Evolutionary conservation across 139 green algal species (phyloP).

Genomic region (Pseudopediastrum boryanum): DNA sequence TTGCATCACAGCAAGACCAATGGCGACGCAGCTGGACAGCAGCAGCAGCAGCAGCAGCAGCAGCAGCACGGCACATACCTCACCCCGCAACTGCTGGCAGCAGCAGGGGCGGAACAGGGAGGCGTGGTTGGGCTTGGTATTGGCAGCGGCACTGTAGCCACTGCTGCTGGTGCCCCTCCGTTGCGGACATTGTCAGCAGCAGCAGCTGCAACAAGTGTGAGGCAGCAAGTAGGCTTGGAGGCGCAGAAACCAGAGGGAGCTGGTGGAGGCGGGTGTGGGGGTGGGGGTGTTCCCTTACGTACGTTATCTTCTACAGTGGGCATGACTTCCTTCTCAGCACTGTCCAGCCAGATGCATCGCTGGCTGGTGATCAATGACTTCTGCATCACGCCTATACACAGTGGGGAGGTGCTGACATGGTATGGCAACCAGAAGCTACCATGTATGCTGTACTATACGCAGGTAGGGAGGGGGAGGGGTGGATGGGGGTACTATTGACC

Average conservation of each 20-base stretch:
- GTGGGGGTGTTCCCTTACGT: neutral
- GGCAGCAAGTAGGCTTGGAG: no score
- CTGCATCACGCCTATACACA: conserved; percentile 48
- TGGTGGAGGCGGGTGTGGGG: neutral
- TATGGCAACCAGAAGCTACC: conserved; percentile 84
- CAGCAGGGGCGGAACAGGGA: neutral
- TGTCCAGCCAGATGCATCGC: neutral
- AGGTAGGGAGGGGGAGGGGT: neutral
- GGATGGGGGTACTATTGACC: neutral
- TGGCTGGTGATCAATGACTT: conserved; percentile 97
- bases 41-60: neutral
- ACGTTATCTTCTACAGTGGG: no score
- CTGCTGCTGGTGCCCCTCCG: no score
- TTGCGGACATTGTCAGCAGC: no score
- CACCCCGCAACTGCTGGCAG: neutral
- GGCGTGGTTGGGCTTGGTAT: no score
- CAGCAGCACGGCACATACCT: neutral
- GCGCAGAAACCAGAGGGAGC: no score
- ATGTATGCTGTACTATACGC: conserved; percentile 84
- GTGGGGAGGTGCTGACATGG: conserved; percentile 61
- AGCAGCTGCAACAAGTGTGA: no score
- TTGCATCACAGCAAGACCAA: neutral
- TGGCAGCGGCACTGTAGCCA: no score
- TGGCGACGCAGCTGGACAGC: neutral
- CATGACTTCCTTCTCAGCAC: neutral